Conservation (phyloP, 2,329 filamentous ascomycete species). For the Pseudogymnoascus sp. region DNA sequence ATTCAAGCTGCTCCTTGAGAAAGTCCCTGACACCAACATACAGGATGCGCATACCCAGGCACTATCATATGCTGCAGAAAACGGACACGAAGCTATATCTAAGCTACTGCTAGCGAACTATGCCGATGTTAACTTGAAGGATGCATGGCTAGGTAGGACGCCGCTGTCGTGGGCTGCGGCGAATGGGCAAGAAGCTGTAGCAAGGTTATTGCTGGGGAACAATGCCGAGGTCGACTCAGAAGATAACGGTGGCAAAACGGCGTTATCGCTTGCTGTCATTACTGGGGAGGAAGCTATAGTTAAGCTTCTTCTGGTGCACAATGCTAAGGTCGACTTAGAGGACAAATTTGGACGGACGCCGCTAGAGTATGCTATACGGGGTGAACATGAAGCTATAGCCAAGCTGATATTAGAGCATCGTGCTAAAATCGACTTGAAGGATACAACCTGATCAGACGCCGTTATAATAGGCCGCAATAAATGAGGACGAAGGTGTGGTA, state of each 20-base stretch:
- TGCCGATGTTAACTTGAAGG: not conserved
- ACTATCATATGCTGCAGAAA: conserved; percentile 20
- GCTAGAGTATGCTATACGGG: not conserved
- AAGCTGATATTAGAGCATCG: not conserved
- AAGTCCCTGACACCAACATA: conserved; percentile 5
- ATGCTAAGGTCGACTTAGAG: conserved; percentile 8
- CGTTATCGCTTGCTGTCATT: conserved; percentile 12
- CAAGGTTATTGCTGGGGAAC: not conserved
- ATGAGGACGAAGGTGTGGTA: conserved; percentile 7
- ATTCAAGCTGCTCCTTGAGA: conserved; percentile 14
- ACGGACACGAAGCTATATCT: conserved; percentile 21
- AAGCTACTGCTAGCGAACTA: conserved; percentile 18
- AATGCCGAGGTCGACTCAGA: not conserved
- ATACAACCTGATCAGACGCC: conserved; percentile 2
- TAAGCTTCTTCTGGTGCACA: conserved; percentile 6
- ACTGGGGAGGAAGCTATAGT: conserved; percentile 10
- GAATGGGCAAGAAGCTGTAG: not conserved
- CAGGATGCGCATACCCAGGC: conserved; percentile 16
- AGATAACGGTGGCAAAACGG: conserved; percentile 8
- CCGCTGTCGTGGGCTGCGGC: not conserved
- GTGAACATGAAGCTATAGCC: not conserved
- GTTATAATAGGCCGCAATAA: not conserved
- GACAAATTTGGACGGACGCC: conserved; percentile 19
- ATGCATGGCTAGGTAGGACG: not conserved
- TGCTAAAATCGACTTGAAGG: not conserved